Conservation (phyloP, 345 rosid species). For the Eucalyptus polybractea region DNA sequence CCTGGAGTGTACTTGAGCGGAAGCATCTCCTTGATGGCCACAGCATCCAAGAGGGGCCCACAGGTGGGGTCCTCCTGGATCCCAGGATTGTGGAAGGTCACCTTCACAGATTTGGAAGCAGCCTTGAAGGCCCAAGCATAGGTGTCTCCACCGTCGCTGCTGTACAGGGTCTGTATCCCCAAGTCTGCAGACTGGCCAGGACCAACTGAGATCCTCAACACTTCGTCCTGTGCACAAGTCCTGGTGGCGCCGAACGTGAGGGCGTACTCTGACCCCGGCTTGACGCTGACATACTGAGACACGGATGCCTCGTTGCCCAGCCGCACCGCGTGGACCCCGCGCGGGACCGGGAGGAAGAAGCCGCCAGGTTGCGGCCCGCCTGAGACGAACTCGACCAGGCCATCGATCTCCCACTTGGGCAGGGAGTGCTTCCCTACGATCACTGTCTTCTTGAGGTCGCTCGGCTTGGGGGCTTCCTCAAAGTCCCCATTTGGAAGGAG, state of each 20-base stretch:
- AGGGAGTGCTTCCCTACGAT: constrained; percentile 70
- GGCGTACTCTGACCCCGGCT: constrained; percentile 34
- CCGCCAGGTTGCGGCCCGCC: constrained; percentile 91
- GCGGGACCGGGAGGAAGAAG: constrained; percentile 50
- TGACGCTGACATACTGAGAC: constrained; percentile 40
- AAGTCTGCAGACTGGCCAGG: constrained; percentile 40
- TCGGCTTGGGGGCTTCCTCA: constrained; percentile 39
- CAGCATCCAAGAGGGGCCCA: constrained; percentile 73
- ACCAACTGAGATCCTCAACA: constrained; percentile 32
- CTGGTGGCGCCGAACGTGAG: constrained; percentile 72
- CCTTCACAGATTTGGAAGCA: constrained; percentile 20
- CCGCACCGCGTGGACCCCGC: constrained; percentile 69
- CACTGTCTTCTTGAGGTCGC: constrained; percentile 53
- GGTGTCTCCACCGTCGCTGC: constrained; percentile 77
- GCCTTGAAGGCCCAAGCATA: constrained; percentile 70
- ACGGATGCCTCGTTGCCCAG: constrained; percentile 75
- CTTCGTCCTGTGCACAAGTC: constrained; percentile 81
- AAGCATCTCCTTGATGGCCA: constrained; percentile 66
- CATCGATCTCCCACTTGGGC: constrained; percentile 65
- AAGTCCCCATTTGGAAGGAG: constrained; percentile 65
- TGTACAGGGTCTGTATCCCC: constrained; percentile 55
- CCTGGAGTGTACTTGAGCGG: constrained; percentile 32
- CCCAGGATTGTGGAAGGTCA: constrained; percentile 74
- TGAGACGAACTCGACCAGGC: constrained; percentile 58
- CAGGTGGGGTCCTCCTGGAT: constrained; percentile 76